Evolutionary conservation across 139 green algal genomes (phyloP).

Genomic region (Tetradesmus lagerheimii): DNA sequence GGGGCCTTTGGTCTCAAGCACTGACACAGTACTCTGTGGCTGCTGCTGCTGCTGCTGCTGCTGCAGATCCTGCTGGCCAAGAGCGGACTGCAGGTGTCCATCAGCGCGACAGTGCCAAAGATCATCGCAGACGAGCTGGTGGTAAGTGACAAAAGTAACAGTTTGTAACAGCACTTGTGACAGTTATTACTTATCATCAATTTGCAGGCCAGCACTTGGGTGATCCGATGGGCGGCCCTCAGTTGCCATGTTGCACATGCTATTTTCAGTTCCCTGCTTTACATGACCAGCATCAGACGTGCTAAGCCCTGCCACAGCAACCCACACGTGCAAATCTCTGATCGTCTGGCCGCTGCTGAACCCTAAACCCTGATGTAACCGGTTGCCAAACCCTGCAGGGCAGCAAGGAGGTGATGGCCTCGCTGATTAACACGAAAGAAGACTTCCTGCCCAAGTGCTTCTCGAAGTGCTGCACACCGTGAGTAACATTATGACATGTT

Average conservation of each 20-base stretch:
- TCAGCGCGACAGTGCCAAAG: not conserved
- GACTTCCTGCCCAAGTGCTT: conserved; percentile 40
- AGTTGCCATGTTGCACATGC: too few species aligned
- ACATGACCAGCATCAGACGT: too few species aligned
- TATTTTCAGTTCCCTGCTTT: too few species aligned
- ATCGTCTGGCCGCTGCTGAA: not conserved
- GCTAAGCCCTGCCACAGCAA: too few species aligned
- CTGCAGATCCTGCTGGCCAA: conserved; percentile 19
- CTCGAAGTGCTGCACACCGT: conserved; percentile 30
- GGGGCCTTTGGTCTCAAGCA: too few species aligned
- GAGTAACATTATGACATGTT: not conserved
- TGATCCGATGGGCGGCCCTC: too few species aligned
- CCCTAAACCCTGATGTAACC: not conserved
- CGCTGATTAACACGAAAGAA: not conserved
- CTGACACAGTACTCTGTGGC: not conserved
- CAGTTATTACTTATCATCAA: too few species aligned
- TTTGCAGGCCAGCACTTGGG: too few species aligned
- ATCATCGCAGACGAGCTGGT: not conserved
- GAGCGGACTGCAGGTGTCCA: not conserved
- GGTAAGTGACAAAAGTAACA: too few species aligned
- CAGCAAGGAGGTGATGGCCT: conserved; percentile 26
- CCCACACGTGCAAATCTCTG: not conserved
- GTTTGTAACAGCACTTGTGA: too few species aligned
- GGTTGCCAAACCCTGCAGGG: not conserved
- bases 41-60: not conserved